These are phyloP conservation scores for Kodamaea fungicola DNA, from an alignment of 1,139 yeast genomes.

Conservation along the genomic window DNA sequence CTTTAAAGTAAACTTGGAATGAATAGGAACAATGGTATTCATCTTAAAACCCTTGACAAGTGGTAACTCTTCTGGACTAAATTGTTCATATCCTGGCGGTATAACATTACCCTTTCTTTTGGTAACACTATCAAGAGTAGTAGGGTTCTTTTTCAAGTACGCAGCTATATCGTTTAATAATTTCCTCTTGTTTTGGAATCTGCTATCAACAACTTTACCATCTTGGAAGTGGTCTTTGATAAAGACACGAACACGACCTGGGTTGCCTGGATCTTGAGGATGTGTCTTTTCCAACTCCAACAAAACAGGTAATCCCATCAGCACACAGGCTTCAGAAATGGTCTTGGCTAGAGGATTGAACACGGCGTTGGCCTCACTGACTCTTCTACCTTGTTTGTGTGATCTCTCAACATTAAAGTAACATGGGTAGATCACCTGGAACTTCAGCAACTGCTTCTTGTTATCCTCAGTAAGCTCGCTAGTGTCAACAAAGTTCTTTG, in stretches of 20 bases:
- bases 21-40: slow-evolving; percentile 83
- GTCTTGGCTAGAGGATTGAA: slow-evolving; percentile 84
- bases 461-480: slow-evolving; percentile 45
- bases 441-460: slow-evolving; percentile 56
- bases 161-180: slow-evolving; percentile 59
- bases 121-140: slow-evolving; percentile 61
- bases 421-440: slow-evolving; percentile 84
- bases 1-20: slow-evolving; percentile 73
- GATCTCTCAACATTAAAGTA: slow-evolving; percentile 81
- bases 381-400: slow-evolving; percentile 81
- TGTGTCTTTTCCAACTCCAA: slow-evolving; percentile 82
- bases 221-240: slow-evolving; percentile 47
- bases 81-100: slow-evolving; percentile 55
- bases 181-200: slow-evolving; percentile 60
- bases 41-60: slow-evolving; percentile 78
- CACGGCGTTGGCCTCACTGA: slow-evolving; percentile 62
- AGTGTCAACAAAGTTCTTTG: slow-evolving; percentile 35
- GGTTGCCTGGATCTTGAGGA: slow-evolving; percentile 97
- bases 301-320: slow-evolving; percentile 49
- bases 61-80: slow-evolving; percentile 64
- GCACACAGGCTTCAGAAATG: slow-evolving; percentile 61
- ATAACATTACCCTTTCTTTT: slow-evolving; percentile 51
- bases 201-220: slow-evolving; percentile 30
- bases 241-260: slow-evolving; percentile 84
- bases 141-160: slow-evolving; percentile 65